Percentiles rank a stretch among this genome's conserved stretches.
Evolutionary conservation across 2,329 filamentous ascomycete genomes (phyloP).

Genomic region (Cryphonectria nitschkei): DNA sequence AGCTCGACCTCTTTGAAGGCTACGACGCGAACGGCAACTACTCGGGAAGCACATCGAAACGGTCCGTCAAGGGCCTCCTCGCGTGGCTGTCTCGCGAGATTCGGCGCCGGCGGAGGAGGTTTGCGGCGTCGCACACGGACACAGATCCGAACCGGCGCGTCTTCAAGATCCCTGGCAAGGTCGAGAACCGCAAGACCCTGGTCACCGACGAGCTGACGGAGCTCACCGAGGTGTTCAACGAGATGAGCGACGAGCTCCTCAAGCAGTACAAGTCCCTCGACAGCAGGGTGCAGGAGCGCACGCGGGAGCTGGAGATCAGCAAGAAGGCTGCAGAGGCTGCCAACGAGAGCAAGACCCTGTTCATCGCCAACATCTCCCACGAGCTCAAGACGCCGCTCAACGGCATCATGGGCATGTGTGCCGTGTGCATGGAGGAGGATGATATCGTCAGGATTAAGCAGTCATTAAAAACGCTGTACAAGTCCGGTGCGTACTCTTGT

Average conservation of each 20-base stretch:
- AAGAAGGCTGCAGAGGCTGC: constrained; percentile 93
- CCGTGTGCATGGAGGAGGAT: constrained; percentile 90
- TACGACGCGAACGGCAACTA: constrained; percentile 52
- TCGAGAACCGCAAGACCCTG: constrained; percentile 73
- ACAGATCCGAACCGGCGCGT: constrained; percentile 52
- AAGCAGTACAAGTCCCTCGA: constrained; percentile 86
- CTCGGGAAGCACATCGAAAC: constrained; percentile 46
- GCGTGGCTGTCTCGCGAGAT: constrained; percentile 44
- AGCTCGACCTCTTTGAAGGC: constrained; percentile 45
- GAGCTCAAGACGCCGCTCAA: constrained; percentile 94
- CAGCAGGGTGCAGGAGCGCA: constrained; percentile 81
- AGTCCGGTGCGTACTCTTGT: constrained; percentile 57
- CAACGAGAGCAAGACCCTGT: constrained; percentile 95
- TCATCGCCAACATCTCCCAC: constrained; percentile 91
- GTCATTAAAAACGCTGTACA: constrained; percentile 86
- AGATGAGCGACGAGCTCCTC: constrained; percentile 88
- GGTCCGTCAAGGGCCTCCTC: constrained; percentile 49
- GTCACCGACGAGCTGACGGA: constrained; percentile 87
- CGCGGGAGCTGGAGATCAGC: constrained; percentile 81
- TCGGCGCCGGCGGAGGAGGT: constrained; percentile 35
- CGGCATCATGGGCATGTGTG: constrained; percentile 92
- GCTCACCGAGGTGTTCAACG: constrained; percentile 83
- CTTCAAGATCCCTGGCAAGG: constrained; percentile 85
- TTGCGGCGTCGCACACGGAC: constrained; percentile 38
- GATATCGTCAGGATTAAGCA: constrained; percentile 78